Evolutionary conservation across 306 rosid genomes (phyloP), one percentile per base, ranked within the genome.

Genomic region (Prunus mongolica): DNA sequence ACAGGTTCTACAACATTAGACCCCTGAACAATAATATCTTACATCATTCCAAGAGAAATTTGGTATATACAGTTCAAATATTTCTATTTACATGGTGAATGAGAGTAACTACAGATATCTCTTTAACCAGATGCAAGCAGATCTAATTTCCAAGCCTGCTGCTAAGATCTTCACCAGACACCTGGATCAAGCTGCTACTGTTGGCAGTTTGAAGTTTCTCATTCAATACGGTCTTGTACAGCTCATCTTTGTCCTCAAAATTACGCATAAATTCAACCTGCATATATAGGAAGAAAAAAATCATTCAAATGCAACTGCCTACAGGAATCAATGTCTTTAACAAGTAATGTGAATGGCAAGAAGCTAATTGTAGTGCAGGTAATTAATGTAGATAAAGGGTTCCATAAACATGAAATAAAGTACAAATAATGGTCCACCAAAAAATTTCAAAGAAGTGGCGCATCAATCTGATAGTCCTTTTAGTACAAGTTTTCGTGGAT

Each of bases 201-300:
- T 83, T 89, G 63, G 82, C 78, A 56, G 76, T 81, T 65, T 80
- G 90, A 81, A 93, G 91, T 81, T 87, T 94, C 77, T 90, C 89
- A 78, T 88, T 88, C 76, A 92, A 78, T 28, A 85, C 78, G 67
- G 74, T 85, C 90, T 86, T 90, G 93, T 82, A 88, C 74, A 82
- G 81, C 60, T 90, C 96, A 72, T 95, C 99, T 80, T 84, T 88
- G 74, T 75, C 89, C 79, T 82, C 95, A 69, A 92, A 81, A 75
- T 77, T 79, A 15, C 87, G 93, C 78, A 89, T 88, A 85, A 92
- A 81, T 79, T 91, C 96, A 64, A 91, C 90, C 98, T 93, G 76
- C 81, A 76, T 7, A 20, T 2, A 55, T 0, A 81, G 79, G 67
- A 52, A 22, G 16, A 41, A 27, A 10, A 69, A 18, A 25, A 45